Conservation (phyloP, 2,329 filamentous ascomycete species). For the Clonostachys solani region DNA sequence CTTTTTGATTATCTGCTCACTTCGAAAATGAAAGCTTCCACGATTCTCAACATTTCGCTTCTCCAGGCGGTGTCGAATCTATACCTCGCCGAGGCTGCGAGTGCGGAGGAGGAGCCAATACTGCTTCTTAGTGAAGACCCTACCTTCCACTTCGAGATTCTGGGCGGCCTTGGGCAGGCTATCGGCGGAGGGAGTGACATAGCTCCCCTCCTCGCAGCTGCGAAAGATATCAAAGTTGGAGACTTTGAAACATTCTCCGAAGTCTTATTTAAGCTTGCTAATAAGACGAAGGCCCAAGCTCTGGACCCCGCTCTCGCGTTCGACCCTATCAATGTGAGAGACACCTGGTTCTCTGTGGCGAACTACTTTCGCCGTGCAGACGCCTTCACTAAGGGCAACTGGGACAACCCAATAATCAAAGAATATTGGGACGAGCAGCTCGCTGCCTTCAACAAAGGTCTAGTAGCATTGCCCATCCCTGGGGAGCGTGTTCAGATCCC, state of each 20-base stretch:
- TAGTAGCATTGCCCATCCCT: constrained; percentile 18
- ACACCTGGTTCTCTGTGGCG: constrained; percentile 22
- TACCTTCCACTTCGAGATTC: constrained; percentile 7
- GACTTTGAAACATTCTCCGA: constrained; percentile 4
- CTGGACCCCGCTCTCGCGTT: constrained; percentile 3
- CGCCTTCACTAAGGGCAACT: constrained; percentile 29
- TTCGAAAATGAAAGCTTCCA: too few relatives aligned
- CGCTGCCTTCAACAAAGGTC: constrained; percentile 26
- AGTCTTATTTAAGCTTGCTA: constrained; percentile 2
- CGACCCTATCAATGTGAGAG: constrained; percentile 6
- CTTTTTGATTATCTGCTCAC: too few relatives aligned
- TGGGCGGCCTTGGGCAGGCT: constrained; percentile 2
- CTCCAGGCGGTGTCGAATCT: too few relatives aligned
- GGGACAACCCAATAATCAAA: constrained; percentile 25
- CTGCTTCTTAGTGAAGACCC: neutral
- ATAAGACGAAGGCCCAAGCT: constrained; percentile 3
- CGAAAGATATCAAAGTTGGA: constrained; percentile 14
- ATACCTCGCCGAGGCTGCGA: too few relatives aligned
- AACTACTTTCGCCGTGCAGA: constrained; percentile 30
- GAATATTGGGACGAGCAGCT: constrained; percentile 21
- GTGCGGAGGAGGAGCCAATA: too few relatives aligned
- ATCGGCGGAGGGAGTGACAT: constrained; percentile 2
- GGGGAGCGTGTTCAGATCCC: constrained; percentile 10
- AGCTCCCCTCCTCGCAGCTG: constrained; percentile 8
- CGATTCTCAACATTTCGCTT: too few relatives aligned